phyloP scores from a whole-genome alignment of 2,329 filamentous ascomycete species.

The Ascochyta rabiei region DNA sequence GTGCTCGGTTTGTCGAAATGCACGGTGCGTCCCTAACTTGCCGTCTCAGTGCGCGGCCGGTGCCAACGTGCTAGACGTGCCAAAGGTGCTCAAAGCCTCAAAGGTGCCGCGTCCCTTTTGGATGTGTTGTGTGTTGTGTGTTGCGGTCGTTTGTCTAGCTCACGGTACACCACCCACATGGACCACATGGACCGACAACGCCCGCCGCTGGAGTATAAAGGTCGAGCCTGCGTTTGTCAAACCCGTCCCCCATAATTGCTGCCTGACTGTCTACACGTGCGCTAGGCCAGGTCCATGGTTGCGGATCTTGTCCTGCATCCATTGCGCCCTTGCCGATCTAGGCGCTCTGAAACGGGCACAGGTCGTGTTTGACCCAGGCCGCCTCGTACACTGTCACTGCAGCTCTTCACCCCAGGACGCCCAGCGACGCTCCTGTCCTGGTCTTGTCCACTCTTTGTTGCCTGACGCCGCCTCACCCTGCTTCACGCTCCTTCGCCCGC shows the following conservation, averaged over 20 bases:
- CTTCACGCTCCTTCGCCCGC: constrained; percentile 2
- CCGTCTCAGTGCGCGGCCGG: constrained; percentile 21
- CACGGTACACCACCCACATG: not conserved
- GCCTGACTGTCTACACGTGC: constrained; percentile 2
- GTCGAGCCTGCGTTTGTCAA: not conserved
- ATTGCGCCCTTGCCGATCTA: constrained; percentile 33
- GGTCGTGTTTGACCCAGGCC: constrained; percentile 14
- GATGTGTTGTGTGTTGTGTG: not conserved
- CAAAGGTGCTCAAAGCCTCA: no score
- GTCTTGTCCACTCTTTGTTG: not conserved
- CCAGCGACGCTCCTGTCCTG: not conserved
- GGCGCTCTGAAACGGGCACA: constrained; percentile 34
- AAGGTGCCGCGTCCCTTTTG: constrained; percentile 7
- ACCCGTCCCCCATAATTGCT: not conserved
- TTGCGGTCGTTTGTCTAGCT: not conserved
- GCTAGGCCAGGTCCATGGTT: constrained; percentile 20
- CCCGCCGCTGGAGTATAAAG: not conserved
- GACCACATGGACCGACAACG: not conserved
- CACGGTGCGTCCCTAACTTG: constrained; percentile 21
- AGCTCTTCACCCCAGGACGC: constrained; percentile 8
- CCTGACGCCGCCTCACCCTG: not conserved
- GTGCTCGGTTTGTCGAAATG: constrained; percentile 23
- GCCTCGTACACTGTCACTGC: constrained; percentile 8
- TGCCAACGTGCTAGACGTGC: no score
- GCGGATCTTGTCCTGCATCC: constrained; percentile 23